These are phyloP conservation scores for Neurospora sp. DNA, from an alignment of 495 filamentous ascomycete genomes.

Conservation along the genomic window DNA sequence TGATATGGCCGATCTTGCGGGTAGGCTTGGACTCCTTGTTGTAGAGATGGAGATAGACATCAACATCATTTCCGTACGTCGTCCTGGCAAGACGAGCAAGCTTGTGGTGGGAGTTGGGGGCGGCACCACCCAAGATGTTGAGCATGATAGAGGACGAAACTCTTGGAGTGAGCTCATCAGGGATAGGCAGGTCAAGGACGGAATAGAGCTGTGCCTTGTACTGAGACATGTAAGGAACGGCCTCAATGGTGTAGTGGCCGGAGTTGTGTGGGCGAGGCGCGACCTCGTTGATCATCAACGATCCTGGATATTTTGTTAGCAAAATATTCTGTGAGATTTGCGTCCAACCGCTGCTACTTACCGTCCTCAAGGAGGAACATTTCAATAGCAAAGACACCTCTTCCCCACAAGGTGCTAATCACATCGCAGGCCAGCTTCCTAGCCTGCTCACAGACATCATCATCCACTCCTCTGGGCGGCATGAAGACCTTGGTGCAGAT, in stretches of 20 bases:
- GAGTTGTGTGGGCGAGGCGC: slow-evolving; percentile 96
- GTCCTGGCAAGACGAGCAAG: slow-evolving; percentile 54
- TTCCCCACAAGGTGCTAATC: slow-evolving; percentile 69
- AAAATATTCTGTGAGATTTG: neutral
- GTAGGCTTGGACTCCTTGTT: slow-evolving; percentile 80
- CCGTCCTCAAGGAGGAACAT: slow-evolving; percentile 84
- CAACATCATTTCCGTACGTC: slow-evolving; percentile 41
- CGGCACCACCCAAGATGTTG: slow-evolving; percentile 81
- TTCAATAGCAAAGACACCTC: slow-evolving; percentile 92
- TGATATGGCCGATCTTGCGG: slow-evolving; percentile 93
- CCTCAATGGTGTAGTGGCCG: slow-evolving; percentile 95
- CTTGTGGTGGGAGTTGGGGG: slow-evolving; percentile 55
- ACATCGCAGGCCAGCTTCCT: slow-evolving; percentile 71
- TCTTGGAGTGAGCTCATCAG: slow-evolving; percentile 48
- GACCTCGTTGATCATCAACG: slow-evolving; percentile 79
- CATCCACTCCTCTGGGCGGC: slow-evolving; percentile 64
- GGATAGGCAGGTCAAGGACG: slow-evolving; percentile 70
- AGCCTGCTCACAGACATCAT: slow-evolving; percentile 50
- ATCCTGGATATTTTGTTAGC: slow-evolving; percentile 22
- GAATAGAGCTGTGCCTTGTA: slow-evolving; percentile 84
- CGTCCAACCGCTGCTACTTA: slow-evolving; percentile 21
- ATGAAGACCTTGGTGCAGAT: slow-evolving; percentile 91
- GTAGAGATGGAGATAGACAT: slow-evolving; percentile 68
- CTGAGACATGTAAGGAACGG: slow-evolving; percentile 73
- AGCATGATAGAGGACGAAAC: slow-evolving; percentile 74